Conservation (phyloP, 169 alveolate species). For the Babesia gibsoni region DNA sequence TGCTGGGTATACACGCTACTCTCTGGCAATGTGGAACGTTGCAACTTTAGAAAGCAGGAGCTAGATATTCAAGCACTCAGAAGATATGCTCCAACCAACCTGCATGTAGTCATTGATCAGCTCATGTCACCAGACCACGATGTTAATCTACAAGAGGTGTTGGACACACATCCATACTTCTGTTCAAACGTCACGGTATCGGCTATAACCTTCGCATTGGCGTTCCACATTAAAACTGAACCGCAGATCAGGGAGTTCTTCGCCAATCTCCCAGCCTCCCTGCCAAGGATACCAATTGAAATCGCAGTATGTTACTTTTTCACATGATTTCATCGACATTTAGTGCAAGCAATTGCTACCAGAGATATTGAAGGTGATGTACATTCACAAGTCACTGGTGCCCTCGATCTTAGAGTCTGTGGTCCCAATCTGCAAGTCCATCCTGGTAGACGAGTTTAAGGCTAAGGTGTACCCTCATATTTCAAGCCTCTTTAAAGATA, state of each 20-base stretch:
- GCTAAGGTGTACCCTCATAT: constrained; percentile 56
- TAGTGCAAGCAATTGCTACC: constrained; percentile 63
- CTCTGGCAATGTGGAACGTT: constrained; percentile 37
- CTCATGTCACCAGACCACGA: constrained; percentile 25
- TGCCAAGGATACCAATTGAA: constrained; percentile 54
- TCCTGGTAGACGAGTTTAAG: constrained; percentile 45
- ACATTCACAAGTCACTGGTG: constrained; percentile 37
- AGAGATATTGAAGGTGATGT: constrained; percentile 47
- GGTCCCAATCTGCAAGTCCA: constrained; percentile 54
- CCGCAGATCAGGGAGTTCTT: constrained; percentile 53
- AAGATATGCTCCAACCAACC: constrained; percentile 18
- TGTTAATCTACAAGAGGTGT: constrained; percentile 26
- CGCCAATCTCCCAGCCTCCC: constrained; percentile 37
- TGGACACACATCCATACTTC: constrained; percentile 59
- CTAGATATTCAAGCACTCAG: constrained; percentile 33
- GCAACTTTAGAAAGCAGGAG: constrained; percentile 21
- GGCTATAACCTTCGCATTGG: constrained; percentile 63
- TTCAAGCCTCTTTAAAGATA: constrained; percentile 33
- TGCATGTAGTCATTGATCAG: constrained; percentile 30
- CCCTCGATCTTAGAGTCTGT: constrained; percentile 54
- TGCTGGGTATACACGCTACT: constrained; percentile 58
- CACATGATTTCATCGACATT: neutral
- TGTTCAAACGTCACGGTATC: constrained; percentile 30
- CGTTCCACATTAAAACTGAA: constrained; percentile 64
- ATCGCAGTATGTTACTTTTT: constrained; percentile 32